Evolutionary conservation across 768 basidiomycete species (phyloP), one percentile per base, ranked within the genome.

Genomic region (Floccularia luteovirens): DNA sequence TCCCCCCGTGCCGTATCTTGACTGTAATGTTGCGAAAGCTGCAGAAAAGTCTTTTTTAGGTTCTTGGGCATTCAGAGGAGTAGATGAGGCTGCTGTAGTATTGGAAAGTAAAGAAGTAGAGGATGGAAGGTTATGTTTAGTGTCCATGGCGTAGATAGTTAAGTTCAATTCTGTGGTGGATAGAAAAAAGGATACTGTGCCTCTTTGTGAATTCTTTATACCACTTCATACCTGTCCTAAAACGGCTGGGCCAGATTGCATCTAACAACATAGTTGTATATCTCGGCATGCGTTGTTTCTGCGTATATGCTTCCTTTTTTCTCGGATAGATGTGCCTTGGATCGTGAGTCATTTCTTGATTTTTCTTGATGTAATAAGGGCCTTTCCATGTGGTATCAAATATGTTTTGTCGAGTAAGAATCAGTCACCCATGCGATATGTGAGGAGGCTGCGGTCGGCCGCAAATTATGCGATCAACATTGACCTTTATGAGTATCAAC

Each of bases 11-110:
- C 66, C 66, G 30, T 66, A 67, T 39, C 60, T 54, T 1, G 57
- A 60, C 43, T 64, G 64, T 12, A 66, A 47, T 2, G 54, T 45
- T 5, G 54, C 59, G 2, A 68, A 46, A 1, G 66, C 66, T 2
- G 59, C 63, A 8, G 57, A 55, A 39, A 55, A 68, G 41, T 67
- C 61, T 38, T 66, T 66, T 11, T 49, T 56, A n/a, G 53, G 55
- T 4, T 36, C 45, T 14, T 43, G 40, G 4, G 34, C 44, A 17
- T 36, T 48, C 25, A 51, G 44, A 25, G 52, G 45, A 3, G 47
- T 40, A 4, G 48, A 48, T 1, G 54, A 51, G 8, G 38, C 48
- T n/a, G 54, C 46, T 8, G 59, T 57, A 11, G 47, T 49, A 10
- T 39, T 49, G 1, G 56, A 56, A 34, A 57, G 49, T 3, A 59